Conservation (phyloP, 768 basidiomycete genomes). For the Lyophyllum atratum region DNA sequence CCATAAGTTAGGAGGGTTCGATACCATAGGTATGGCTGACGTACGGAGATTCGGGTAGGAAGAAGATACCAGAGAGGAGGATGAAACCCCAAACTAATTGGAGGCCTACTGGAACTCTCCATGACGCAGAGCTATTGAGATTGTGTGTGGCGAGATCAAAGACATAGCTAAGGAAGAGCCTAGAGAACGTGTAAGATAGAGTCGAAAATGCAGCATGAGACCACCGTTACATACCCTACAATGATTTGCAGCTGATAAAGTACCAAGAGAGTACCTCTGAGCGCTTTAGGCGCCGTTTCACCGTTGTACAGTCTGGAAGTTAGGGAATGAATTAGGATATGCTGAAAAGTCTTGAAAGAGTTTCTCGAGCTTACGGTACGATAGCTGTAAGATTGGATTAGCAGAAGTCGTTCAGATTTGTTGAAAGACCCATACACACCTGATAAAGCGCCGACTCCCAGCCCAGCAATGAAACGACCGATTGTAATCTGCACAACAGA, state of each 20-base stretch:
- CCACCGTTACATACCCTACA: slow-evolving; percentile 46
- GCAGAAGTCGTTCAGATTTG: neutral
- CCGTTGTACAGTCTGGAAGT: slow-evolving; percentile 63
- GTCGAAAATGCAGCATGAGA: neutral
- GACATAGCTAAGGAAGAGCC: slow-evolving; percentile 74
- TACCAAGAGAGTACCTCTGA: slow-evolving; percentile 71
- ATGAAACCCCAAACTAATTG: slow-evolving; percentile 72
- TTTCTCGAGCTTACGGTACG: slow-evolving; percentile 41
- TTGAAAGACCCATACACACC: slow-evolving; percentile 36
- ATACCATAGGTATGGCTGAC: slow-evolving; percentile 22
- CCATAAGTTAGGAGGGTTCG: neutral
- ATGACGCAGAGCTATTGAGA: slow-evolving; percentile 60
- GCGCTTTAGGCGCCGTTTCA: slow-evolving; percentile 73
- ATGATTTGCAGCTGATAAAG: slow-evolving; percentile 82
- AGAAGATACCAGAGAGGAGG: slow-evolving; percentile 69
- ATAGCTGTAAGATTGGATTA: slow-evolving; percentile 38
- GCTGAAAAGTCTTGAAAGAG: slow-evolving; percentile 10
- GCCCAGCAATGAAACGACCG: slow-evolving; percentile 74
- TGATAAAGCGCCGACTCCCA: slow-evolving; percentile 77
- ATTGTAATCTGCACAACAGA: slow-evolving; percentile 68
- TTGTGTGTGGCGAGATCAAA: slow-evolving; percentile 67
- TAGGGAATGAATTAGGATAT: slow-evolving; percentile 21
- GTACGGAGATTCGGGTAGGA: slow-evolving; percentile 78
- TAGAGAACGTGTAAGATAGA: slow-evolving; percentile 20
- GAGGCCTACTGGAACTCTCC: slow-evolving; percentile 75